These are phyloP conservation scores for Herpetospermum pedunculosum DNA, from an alignment of 306 rosid species.

Conservation along the genomic window DNA sequence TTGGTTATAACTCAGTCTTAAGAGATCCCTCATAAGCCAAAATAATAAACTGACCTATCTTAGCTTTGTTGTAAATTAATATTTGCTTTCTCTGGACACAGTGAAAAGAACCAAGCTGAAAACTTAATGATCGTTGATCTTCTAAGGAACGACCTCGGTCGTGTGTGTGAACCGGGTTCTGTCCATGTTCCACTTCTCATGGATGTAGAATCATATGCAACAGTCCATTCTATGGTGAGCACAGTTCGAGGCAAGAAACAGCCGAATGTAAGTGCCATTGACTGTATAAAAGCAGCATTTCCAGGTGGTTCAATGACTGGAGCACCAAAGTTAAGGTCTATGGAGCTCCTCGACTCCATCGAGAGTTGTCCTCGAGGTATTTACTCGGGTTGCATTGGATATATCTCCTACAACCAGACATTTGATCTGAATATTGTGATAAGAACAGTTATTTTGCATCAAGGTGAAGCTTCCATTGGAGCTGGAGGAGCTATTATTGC, in stretches of 20 bases:
- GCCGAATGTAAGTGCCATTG: slow-evolving; percentile 42
- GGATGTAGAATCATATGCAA: slow-evolving; percentile 88
- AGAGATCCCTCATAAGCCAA: neutral
- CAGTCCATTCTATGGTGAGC: slow-evolving; percentile 97
- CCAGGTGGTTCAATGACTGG: slow-evolving; percentile 99
- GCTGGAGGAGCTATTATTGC: slow-evolving; percentile 99
- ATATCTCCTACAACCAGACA: slow-evolving; percentile 75
- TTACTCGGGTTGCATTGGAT: slow-evolving; percentile 94
- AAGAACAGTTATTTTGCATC: slow-evolving; percentile 69
- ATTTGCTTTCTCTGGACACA: slow-evolving; percentile 17
- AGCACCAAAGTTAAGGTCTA: slow-evolving; percentile 93
- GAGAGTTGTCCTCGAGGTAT: slow-evolving; percentile 81
- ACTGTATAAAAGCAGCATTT: slow-evolving; percentile 86
- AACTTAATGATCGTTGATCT: slow-evolving; percentile 98
- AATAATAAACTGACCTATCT: neutral
- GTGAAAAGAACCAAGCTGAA: slow-evolving; percentile 96
- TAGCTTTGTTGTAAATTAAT: neutral
- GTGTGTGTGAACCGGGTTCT: slow-evolving; percentile 87
- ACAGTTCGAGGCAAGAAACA: slow-evolving; percentile 75
- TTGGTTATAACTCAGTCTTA: neutral
- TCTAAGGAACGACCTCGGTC: slow-evolving; percentile 94
- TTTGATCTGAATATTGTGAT: slow-evolving; percentile 94
- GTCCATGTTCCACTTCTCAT: slow-evolving; percentile 86
- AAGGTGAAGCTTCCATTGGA: slow-evolving; percentile 88
- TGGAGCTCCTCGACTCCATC: slow-evolving; percentile 78